Base-by-base conservation (phyloP, 2,329 filamentous ascomycete genomes). In the Fusarium guadeloupense region DNA sequence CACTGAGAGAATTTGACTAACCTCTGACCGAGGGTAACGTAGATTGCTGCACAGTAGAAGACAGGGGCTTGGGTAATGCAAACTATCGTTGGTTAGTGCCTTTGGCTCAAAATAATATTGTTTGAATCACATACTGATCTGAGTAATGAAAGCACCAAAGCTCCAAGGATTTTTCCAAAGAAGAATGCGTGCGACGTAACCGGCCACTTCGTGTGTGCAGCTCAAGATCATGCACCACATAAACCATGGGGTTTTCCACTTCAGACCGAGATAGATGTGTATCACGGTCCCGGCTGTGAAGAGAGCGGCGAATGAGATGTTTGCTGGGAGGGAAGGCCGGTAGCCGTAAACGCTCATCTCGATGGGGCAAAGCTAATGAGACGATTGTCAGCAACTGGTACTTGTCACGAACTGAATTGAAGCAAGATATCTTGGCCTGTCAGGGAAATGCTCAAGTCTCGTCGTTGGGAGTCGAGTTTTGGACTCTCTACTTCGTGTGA, bases 101-200 rank as follows among this genome's bases (percentile, higher is more conserved):
- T 5, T 4, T 3, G n/a, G 16, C 3, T 12, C 1, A 0, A 5
- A 5, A 28, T 6, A 6, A 7, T 0, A 23, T 2, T 1, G 2
- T 2, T 19, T 2, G 4, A 5, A n/a, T 1, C 2, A 34, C 63
- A 4, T 12, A 66, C 64, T 69, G 58, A 87, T 86, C 68, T 89
- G 83, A 7, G 87, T 80, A 49, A 88, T 77, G 65, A 89, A 89
- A 1, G 80, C 83, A 4, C 69, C 65, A 67, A 86, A 80, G 33
- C 65, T 75, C 67, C 84, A 89, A 0, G 84, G 83, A 59, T 88
- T 82, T 20, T 79, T 64, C 55, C 82, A 77, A 37, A 85, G 74
- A 52, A 84, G 68, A 14, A 88, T 74, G 3, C 87, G 78, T 1
- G 83, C 87, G 0, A 76, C 72, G 48, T 89, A 89, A 8, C 87